Evolutionary conservation across 1,284 basidiomycete species (phyloP).

Genomic region (Lignosus rhinocerotis): DNA sequence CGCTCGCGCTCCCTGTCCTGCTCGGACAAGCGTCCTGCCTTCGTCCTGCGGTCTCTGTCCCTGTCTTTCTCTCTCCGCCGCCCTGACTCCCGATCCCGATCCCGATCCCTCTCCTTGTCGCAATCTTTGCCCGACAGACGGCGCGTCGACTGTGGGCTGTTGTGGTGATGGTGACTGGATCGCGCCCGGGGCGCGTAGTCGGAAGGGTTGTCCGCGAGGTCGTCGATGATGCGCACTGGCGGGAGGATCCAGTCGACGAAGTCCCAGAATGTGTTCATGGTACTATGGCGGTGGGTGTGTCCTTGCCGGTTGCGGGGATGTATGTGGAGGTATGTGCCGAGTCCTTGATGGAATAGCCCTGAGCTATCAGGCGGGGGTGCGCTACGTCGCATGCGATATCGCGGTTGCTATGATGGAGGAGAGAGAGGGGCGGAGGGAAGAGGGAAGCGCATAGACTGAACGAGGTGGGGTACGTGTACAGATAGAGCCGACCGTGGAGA

Average conservation of each 20-base stretch:
- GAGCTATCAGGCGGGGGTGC: slow-evolving; percentile 14
- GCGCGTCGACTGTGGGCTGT: slow-evolving; percentile 12
- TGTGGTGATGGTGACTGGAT: slow-evolving; percentile 17
- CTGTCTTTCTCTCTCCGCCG: slow-evolving; percentile 21
- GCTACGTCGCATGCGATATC: slow-evolving; percentile 14
- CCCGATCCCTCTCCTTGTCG: slow-evolving; percentile 18
- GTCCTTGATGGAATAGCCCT: slow-evolving; percentile 4
- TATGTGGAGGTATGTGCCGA: slow-evolving; percentile 1
- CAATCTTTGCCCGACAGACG: slow-evolving; percentile 24
- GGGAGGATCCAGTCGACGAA: slow-evolving; percentile 35
- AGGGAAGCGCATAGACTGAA: slow-evolving; percentile 8
- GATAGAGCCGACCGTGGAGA: not conserved
- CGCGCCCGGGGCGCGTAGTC: slow-evolving; percentile 22
- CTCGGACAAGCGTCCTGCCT: slow-evolving; percentile 14
- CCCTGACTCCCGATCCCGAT: slow-evolving; percentile 12
- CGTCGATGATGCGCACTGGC: slow-evolving; percentile 34
- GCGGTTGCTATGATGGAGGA: slow-evolving; percentile 14
- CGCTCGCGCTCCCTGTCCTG: slow-evolving; percentile 26
- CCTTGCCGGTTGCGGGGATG: not conserved
- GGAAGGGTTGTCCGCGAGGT: slow-evolving; percentile 29
- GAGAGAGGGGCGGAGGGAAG: not conserved
- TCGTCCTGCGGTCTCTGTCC: slow-evolving; percentile 22
- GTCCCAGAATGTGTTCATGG: slow-evolving; percentile 34
- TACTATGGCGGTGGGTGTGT: not conserved
- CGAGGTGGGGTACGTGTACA: not conserved